Percentiles rank a stretch among this genome's conserved stretches.
phyloP scores from a whole-genome alignment of 2,329 filamentous ascomycete genomes.

The Pezizomycotina sp. region DNA sequence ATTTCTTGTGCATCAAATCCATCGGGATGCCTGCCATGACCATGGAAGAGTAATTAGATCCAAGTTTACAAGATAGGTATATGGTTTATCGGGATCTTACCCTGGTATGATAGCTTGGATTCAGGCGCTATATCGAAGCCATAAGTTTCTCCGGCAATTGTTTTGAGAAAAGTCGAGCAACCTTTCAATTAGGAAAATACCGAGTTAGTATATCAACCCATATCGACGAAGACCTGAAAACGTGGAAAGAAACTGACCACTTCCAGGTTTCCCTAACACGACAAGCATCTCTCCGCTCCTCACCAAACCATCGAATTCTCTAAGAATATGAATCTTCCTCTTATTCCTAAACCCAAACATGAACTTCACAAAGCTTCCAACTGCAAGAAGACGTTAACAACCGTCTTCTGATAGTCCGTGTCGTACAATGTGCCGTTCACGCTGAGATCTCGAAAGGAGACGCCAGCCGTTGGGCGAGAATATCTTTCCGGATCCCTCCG shows the following conservation, averaged over 20 bases:
- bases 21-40: slow-evolving; percentile 18
- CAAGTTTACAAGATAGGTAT: not conserved
- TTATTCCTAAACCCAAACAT: slow-evolving; percentile 29
- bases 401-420: slow-evolving; percentile 29
- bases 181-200: slow-evolving; percentile 29
- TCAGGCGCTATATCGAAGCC: slow-evolving; percentile 55
- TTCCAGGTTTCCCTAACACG: slow-evolving; percentile 52
- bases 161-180: slow-evolving; percentile 74
- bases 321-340: slow-evolving; percentile 43
- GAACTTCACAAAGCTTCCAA: slow-evolving; percentile 23
- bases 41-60: not conserved
- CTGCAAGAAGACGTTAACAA: slow-evolving; percentile 23
- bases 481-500: slow-evolving; percentile 39
- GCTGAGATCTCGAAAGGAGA: slow-evolving; percentile 51
- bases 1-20: slow-evolving; percentile 41
- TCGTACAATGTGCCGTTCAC: slow-evolving; percentile 46
- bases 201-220: not conserved
- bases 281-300: slow-evolving; percentile 59
- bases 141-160: slow-evolving; percentile 54
- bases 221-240: not conserved
- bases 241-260: slow-evolving; percentile 12
- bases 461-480: slow-evolving; percentile 40
- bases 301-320: slow-evolving; percentile 47
- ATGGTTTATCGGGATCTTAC: no score
- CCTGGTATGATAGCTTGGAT: slow-evolving; percentile 70